Evolutionary conservation across 2,329 filamentous ascomycete genomes (phyloP), one percentile per base, ranked within the genome.

Genomic region (Fusarium sp.): DNA sequence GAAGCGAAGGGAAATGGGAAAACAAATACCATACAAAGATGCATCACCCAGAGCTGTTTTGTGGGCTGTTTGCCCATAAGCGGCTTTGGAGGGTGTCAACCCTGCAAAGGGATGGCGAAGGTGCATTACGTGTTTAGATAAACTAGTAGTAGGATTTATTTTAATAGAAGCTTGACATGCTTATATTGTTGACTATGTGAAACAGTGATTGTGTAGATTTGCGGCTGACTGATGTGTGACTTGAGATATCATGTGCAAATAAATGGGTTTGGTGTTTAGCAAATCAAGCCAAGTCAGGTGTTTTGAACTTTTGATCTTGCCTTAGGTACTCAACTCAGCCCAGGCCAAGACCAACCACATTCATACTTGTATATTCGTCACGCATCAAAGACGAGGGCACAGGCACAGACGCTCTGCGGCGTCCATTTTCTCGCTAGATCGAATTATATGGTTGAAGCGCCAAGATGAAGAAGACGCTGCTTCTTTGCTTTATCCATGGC

Each of bases 401-500:
- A n/a, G n/a, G 28, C 48, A 39, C 34, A 60, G 29, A 43, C n/a
- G 24, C 29, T 28, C 4, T 22, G 24, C 38, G 7, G 15, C 48
- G 25, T 19, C 10, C 42, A 13, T 22, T 8, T 26, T 47, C 39
- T 19, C 11, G 12, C 22, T 36, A 34, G 26, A 53, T 32, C 19
- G 28, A 28, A 50, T 45, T 46, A 36, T 26, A 51, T 66, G 51
- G 44, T 47, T 56, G 53, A 38, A 35, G 35, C 38, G 48, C 53
- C 35, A 74, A 51, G 44, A 78, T 78, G 76, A 91, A 89, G 81
- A 93, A 91, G 79, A 95, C 91, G 56, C 78, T 96, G 34, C 78
- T 96, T 35, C 79, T 96, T 58, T 91, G 90, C 73, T 95, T 95
- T 76, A 91, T 95, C 60, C 92, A 96, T 76, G 92, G 92, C 74